phyloP scores from a whole-genome alignment of 352 stramenopile species.

The Pythium pectinolyticum region DNA sequence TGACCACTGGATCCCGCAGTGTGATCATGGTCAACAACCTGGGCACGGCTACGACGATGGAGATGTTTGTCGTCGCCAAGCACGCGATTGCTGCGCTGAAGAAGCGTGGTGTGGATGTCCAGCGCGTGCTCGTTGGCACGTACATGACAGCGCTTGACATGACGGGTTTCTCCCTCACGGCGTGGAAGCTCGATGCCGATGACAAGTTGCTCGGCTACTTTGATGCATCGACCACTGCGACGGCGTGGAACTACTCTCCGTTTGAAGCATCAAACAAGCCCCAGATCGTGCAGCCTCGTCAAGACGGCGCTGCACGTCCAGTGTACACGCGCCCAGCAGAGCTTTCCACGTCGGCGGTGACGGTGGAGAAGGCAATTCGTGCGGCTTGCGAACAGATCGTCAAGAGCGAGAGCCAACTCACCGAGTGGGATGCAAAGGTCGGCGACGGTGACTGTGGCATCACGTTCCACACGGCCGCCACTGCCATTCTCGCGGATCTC shows the following conservation, averaged over 20 bases:
- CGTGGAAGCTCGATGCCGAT: slow-evolving; percentile 81
- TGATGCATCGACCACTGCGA: slow-evolving; percentile 57
- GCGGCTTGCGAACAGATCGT: slow-evolving; percentile 80
- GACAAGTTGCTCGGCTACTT: slow-evolving; percentile 52
- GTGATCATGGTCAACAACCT: slow-evolving; percentile 97
- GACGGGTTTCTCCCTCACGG: slow-evolving; percentile 91
- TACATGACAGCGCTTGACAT: slow-evolving; percentile 99
- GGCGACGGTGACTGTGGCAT: slow-evolving; percentile 97
- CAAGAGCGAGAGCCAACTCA: slow-evolving; percentile 89
- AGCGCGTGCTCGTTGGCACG: slow-evolving; percentile 89
- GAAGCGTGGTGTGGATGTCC: slow-evolving; percentile 63
- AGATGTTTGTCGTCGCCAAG: slow-evolving; percentile 93
- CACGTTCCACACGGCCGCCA: slow-evolving; percentile 93
- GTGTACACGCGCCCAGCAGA: slow-evolving; percentile 41
- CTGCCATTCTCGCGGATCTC: slow-evolving; percentile 77
- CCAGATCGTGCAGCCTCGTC: slow-evolving; percentile 17
- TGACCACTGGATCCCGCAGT: slow-evolving; percentile 37
- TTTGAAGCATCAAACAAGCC: slow-evolving; percentile 26
- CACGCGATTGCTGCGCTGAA: slow-evolving; percentile 67
- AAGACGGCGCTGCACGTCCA: slow-evolving; percentile 26
- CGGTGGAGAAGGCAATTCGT: slow-evolving; percentile 62
- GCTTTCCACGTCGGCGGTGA: slow-evolving; percentile 37
- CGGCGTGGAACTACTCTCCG: slow-evolving; percentile 65
- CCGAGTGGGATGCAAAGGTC: slow-evolving; percentile 94
- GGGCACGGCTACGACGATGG: slow-evolving; percentile 93